phyloP scores from a whole-genome alignment of 78 protist species.

The Dictyostelium firmibasis region DNA sequence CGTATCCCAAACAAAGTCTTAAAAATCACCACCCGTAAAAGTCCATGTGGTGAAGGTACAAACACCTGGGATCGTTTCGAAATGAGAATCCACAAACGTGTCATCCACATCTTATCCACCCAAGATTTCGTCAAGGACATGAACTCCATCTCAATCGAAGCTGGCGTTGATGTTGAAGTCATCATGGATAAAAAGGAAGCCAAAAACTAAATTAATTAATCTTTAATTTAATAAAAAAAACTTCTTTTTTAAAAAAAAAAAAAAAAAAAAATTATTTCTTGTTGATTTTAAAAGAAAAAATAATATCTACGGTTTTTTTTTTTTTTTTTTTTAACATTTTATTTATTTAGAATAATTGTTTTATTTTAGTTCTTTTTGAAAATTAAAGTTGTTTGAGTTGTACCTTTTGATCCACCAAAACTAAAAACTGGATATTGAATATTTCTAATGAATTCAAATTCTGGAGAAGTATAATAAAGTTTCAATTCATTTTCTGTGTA shows the following conservation, averaged over 20 bases:
- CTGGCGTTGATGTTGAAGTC: slow-evolving; percentile 98
- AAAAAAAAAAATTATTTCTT: not conserved
- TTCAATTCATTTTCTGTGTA: slow-evolving; percentile 50
- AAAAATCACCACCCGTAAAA: slow-evolving; percentile 98
- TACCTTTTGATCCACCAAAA: slow-evolving; percentile 68
- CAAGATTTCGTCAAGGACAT: slow-evolving; percentile 96
- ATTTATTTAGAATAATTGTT: not conserved
- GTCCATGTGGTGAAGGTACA: slow-evolving; percentile 99
- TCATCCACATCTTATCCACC: slow-evolving; percentile 97
- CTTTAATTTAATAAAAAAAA: not conserved
- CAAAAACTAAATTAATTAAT: slow-evolving; percentile 2
- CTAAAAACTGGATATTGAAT: slow-evolving; percentile 62
- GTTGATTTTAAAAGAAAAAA: not conserved
- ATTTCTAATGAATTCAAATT: not conserved
- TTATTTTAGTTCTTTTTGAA: slow-evolving; percentile 21
- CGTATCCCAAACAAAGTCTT: slow-evolving; percentile 99
- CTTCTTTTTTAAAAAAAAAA: not conserved
- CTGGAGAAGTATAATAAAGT: not conserved
- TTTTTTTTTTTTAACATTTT: not conserved
- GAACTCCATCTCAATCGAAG: slow-evolving; percentile 88
- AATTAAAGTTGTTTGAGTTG: slow-evolving; percentile 53
- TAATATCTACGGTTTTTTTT: not conserved
- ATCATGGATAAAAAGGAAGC: slow-evolving; percentile 76
- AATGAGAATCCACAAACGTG: slow-evolving; percentile 99
- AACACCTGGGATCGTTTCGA: slow-evolving; percentile 99